phyloP scores from a whole-genome alignment of 2,329 filamentous ascomycete genomes.

The Verticillium alfalfae region DNA sequence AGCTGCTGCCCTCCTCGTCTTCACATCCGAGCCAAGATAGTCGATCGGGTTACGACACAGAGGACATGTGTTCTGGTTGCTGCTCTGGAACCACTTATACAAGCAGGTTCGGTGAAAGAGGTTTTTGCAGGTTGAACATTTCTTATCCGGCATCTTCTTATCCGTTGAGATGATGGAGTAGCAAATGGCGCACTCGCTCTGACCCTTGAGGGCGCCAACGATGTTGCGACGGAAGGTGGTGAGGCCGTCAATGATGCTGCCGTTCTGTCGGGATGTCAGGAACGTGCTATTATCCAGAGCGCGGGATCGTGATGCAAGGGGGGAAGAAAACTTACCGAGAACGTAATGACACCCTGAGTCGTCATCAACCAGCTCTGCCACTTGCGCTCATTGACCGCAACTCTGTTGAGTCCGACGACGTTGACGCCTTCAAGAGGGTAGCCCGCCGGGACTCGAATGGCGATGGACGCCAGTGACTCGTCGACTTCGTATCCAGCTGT shows the following conservation, averaged over 20 bases:
- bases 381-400: slow-evolving; percentile 83
- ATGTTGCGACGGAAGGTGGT: slow-evolving; percentile 84
- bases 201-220: slow-evolving; percentile 80
- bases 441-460: slow-evolving; percentile 71
- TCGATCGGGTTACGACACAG: slow-evolving; percentile 86
- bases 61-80: slow-evolving; percentile 86
- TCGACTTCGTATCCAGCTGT: slow-evolving; percentile 83
- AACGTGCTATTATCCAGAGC: background rate
- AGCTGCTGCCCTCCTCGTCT: slow-evolving; percentile 8
- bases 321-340: slow-evolving; percentile 50
- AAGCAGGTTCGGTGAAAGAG: slow-evolving; percentile 85
- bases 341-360: slow-evolving; percentile 88
- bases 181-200: slow-evolving; percentile 94
- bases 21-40: slow-evolving; percentile 39
- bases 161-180: slow-evolving; percentile 90
- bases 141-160: slow-evolving; percentile 86
- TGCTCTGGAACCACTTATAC: slow-evolving; percentile 96
- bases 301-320: background rate
- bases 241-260: slow-evolving; percentile 81
- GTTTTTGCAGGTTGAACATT: slow-evolving; percentile 89
- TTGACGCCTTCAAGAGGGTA: slow-evolving; percentile 79
- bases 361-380: slow-evolving; percentile 89
- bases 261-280: slow-evolving; percentile 46
- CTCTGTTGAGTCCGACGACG: slow-evolving; percentile 73
- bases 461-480: slow-evolving; percentile 76